phyloP scores from a whole-genome alignment of 73 alveolate species.

The Paramecium bursaria region DNA sequence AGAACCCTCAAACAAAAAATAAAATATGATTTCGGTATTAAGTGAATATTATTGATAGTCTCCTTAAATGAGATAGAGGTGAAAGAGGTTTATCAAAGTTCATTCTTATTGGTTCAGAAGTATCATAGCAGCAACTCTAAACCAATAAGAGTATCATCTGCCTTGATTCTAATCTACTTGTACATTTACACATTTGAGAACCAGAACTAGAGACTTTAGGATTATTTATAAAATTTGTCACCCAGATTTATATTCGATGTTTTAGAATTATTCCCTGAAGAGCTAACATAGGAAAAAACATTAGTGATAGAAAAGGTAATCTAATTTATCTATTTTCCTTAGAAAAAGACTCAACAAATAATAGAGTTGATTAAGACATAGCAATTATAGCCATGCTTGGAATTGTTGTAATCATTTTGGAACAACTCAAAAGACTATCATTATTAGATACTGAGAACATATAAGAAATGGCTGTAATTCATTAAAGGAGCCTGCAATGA shows the following conservation, averaged over 20 bases:
- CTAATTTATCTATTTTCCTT: too few species aligned
- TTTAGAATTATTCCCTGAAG: constrained; percentile 51
- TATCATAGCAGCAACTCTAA: not conserved
- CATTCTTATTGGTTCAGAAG: not conserved
- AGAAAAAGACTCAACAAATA: not conserved
- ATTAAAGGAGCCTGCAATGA: constrained; percentile 1
- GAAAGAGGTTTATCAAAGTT: not conserved
- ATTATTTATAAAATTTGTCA: not conserved
- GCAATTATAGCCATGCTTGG: not conserved
- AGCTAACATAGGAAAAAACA: constrained; percentile 1
- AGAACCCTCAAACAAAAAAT: constrained; percentile 38
- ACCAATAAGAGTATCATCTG: constrained; percentile 41
- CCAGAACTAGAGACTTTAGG: not conserved
- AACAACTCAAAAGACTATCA: not conserved
- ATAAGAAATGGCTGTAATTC: constrained; percentile 52
- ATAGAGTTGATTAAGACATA: not conserved
- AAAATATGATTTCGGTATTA: constrained; percentile 21
- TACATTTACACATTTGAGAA: constrained; percentile 21
- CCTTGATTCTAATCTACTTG: constrained; percentile 12
- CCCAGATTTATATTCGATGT: constrained; percentile 24
- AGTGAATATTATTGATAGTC: not conserved
- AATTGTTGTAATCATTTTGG: constrained; percentile 23
- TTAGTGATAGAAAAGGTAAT: constrained; percentile 34
- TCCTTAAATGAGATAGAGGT: not conserved
- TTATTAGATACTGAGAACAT: constrained; percentile 4